Evolutionary conservation across 1,284 basidiomycete genomes (phyloP), one percentile per base, ranked within the genome.

Genomic region (Trichosporon sp.): DNA sequence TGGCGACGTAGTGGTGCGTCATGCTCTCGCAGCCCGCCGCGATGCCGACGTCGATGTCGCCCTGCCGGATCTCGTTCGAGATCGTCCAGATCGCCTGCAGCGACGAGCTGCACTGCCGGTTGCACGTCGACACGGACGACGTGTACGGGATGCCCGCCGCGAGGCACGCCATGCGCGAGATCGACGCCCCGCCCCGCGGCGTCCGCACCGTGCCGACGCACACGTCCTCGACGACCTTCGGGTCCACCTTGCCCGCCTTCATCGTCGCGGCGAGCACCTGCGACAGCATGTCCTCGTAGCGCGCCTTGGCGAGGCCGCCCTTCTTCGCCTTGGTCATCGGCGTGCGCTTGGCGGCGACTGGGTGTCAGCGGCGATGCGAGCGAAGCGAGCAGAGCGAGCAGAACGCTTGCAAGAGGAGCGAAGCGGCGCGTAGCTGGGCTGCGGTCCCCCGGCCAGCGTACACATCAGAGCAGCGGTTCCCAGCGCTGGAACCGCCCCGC

Each of bases 11-110:
- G 68, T 92, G 90, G 77, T 89, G 88, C 0, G 94, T 94, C 96
- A 99, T 99, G 63, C 90, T 92, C 85, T 99, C 96, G 44, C 95
- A 94, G 78, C 96, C 96, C 63, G 93, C 93, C 78, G 92, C 92
- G 71, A 98, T 94, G 74, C 96, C 95, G 78, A 98, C 91, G 81
- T 95, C 91, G 74, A 96, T 93, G 78, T 95, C 91, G 31, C 92
- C 91, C 11, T 86, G 86, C 31, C 88, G 86, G 70, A 95, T 91
- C 78, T 92, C 88, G 82, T 94, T 95, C 27, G 91, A 87, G 70
- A 95, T 89, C 51, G 87, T 67, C 71, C 71, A 69, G 47, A 69
- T 69, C 12, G 92, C 90, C 56, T 91, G 89, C 62, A 98, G 86
- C 68, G 93, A 93, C 29, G 90, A 92, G 2, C 92, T 94, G 84